Percentiles rank a stretch among this genome's conserved stretches.
These are phyloP conservation scores for Diaporthe vexans DNA, from an alignment of 2,329 filamentous ascomycete genomes.

Conservation along the genomic window DNA sequence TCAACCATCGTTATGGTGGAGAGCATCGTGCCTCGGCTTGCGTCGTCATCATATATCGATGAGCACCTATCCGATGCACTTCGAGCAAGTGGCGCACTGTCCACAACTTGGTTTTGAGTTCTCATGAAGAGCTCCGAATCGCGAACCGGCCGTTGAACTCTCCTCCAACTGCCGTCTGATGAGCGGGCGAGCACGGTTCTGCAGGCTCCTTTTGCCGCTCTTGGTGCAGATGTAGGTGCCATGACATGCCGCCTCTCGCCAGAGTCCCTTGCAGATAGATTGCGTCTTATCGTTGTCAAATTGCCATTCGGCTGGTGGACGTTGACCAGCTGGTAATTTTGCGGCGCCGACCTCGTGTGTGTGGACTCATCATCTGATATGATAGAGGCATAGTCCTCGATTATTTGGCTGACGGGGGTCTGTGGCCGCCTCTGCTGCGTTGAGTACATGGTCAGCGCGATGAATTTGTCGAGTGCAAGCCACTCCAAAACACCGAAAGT, in stretches of 20 bases:
- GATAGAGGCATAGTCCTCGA: constrained; percentile 5
- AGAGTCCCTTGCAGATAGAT: constrained; percentile 4
- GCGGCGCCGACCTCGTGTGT: constrained; percentile 21
- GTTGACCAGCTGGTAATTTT: constrained; percentile 38
- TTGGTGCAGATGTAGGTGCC: not conserved
- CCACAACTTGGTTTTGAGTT: not conserved
- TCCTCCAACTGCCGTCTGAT: constrained; percentile 22
- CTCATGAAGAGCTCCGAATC: not conserved
- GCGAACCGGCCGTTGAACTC: constrained; percentile 31
- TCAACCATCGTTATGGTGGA: constrained; percentile 34
- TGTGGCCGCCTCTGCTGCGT: not conserved
- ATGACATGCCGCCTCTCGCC: not conserved
- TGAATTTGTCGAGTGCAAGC: not conserved
- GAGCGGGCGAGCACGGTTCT: constrained; percentile 26
- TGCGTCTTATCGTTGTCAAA: constrained; percentile 35
- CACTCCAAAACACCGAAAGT: not conserved
- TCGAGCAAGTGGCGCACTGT: not conserved
- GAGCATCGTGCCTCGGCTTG: constrained; percentile 16
- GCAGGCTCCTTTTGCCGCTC: constrained; percentile 14
- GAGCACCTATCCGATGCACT: not conserved
- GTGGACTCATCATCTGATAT: not conserved
- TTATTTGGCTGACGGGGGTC: constrained; percentile 11
- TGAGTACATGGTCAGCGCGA: not conserved
- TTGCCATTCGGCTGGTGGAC: constrained; percentile 33
- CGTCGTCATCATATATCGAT: constrained; percentile 11